Evolutionary conservation across 371 early-diverging fungal species (phyloP).

Genomic region (Mortierella sp.): DNA sequence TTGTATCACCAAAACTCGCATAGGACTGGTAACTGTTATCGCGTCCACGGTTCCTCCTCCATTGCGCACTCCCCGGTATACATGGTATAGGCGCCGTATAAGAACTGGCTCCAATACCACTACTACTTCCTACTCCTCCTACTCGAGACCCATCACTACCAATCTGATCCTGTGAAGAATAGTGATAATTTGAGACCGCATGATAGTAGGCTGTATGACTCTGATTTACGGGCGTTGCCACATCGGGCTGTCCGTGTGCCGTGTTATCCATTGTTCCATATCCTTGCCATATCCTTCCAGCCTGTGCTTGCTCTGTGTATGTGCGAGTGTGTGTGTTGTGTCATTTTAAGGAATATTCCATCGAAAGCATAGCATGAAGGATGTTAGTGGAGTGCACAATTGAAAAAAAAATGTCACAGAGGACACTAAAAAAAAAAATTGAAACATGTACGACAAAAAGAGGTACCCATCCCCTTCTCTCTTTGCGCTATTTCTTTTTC

Average conservation of each 20-base stretch:
- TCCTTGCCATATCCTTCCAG: conserved; percentile 45
- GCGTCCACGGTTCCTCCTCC: conserved; percentile 27
- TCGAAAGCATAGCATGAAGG: no score
- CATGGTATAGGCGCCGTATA: neutral
- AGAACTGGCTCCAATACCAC: neutral
- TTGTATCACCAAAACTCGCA: neutral
- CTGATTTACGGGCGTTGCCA: conserved; percentile 23
- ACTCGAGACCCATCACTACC: conserved; percentile 1
- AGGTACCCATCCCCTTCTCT: neutral
- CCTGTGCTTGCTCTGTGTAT: conserved; percentile 34
- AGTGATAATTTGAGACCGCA: conserved; percentile 40
- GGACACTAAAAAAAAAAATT: neutral
- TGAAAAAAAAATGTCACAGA: no score
- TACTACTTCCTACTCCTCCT: no score
- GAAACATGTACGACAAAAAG: neutral
- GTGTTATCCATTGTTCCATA: conserved; percentile 35
- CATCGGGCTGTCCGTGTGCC: conserved; percentile 5
- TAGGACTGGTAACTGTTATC: conserved; percentile 27
- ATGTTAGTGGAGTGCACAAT: no score
- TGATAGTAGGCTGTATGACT: conserved; percentile 55
- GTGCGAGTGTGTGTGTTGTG: no score
- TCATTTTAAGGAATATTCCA: no score
- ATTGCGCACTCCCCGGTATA: conserved; percentile 19
- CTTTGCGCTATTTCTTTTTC: conserved; percentile 1
- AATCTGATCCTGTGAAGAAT: conserved; percentile 18